These are phyloP conservation scores for Phyllosticta paracitricarpa DNA, from an alignment of 2,329 filamentous ascomycete species.

Conservation along the genomic window DNA sequence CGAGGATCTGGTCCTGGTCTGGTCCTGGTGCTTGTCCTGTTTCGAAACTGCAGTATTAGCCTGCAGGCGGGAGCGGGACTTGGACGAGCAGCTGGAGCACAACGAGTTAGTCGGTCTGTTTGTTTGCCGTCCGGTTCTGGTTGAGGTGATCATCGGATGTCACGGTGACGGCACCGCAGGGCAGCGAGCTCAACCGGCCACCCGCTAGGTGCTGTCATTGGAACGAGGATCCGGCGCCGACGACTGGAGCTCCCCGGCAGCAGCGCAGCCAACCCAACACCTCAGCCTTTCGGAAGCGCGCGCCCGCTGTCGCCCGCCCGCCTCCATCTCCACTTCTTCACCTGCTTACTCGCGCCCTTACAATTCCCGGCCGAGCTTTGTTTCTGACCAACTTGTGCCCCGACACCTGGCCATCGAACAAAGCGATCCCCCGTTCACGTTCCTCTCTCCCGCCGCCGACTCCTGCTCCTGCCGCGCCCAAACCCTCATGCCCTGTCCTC, in stretches of 20 bases:
- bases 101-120: not conserved
- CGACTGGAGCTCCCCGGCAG: not conserved
- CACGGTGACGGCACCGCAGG: not conserved
- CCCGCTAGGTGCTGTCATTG: not conserved
- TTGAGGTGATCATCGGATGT: not conserved
- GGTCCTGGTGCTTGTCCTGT: not conserved
- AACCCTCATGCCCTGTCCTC: not conserved
- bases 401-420: constrained; percentile 1
- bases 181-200: not conserved
- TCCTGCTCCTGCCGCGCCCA: constrained; percentile 1
- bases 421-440: constrained; percentile 9
- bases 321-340: not conserved
- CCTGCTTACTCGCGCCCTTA: not conserved
- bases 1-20: not conserved
- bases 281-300: not conserved
- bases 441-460: not conserved
- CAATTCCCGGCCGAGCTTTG: not conserved
- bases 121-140: not conserved
- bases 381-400: not conserved
- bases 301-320: not conserved
- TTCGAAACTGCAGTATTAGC: not conserved
- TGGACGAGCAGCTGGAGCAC: not conserved
- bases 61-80: not conserved
- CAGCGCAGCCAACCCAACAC: not conserved
- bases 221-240: not conserved